phyloP scores from a whole-genome alignment of 1,284 basidiomycete genomes.

The Afroboletus lepidellus region DNA sequence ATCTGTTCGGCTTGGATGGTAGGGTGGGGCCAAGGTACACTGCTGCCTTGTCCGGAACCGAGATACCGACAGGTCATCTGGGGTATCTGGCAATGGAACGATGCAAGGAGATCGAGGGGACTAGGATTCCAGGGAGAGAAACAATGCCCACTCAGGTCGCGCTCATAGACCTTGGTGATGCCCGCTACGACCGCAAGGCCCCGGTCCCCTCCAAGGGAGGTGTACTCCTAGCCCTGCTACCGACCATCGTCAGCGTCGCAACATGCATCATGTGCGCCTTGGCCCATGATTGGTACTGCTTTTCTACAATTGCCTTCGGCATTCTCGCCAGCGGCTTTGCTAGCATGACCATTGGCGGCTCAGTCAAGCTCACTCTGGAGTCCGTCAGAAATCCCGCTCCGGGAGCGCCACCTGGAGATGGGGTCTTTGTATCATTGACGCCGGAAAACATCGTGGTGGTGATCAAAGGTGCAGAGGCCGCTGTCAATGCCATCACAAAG shows the following conservation, averaged over 20 bases:
- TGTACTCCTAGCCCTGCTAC: constrained; percentile 12
- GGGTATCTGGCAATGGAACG: constrained; percentile 25
- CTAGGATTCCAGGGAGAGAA: constrained; percentile 12
- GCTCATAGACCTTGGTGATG: constrained; percentile 17
- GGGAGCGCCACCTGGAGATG: constrained; percentile 22
- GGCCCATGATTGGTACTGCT: constrained; percentile 28
- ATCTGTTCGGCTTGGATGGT: constrained; percentile 30
- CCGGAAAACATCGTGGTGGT: constrained; percentile 23
- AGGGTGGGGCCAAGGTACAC: constrained; percentile 25
- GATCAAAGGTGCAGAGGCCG: constrained; percentile 24
- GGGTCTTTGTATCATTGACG: constrained; percentile 15
- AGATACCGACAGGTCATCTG: constrained; percentile 29
- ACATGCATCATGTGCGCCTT: constrained; percentile 23
- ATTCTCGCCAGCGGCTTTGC: constrained; percentile 30
- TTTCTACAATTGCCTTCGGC: constrained; percentile 27
- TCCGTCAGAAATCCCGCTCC: constrained; percentile 12
- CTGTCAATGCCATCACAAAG: constrained; percentile 28
- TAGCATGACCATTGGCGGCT: constrained; percentile 28
- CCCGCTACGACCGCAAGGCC: constrained; percentile 2
- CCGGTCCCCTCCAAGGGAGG: constrained; percentile 10
- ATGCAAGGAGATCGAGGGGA: constrained; percentile 13
- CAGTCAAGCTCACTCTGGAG: constrained; percentile 15
- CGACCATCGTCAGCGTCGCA: constrained; percentile 24
- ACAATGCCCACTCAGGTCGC: constrained; percentile 20
- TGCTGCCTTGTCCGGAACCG: constrained; percentile 27